Evolutionary conservation across 345 rosid genomes (phyloP), one percentile per base, ranked within the genome.

Genomic region (Hypericum perforatum): DNA sequence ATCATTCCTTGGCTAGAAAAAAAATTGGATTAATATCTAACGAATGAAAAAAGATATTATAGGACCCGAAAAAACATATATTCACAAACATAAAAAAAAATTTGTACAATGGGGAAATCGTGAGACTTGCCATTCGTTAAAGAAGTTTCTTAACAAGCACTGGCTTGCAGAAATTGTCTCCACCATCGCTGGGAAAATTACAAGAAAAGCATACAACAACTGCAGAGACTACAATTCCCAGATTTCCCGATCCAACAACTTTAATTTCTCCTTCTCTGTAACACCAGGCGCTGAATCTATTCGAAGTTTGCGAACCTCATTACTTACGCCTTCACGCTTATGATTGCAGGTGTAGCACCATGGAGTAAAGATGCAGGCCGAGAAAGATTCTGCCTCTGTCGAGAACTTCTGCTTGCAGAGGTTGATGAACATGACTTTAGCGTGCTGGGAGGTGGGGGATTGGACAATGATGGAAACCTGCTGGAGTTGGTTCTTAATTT

Each of bases 401-500:
- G 71, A 55, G 69, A 53, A 39, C 56, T 68, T 58, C 61, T 63
- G 58, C 16, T 51, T 9, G 15, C 66, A 12, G 82, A 54, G 61
- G 59, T 74, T 11, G 79, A 54, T 15, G 73, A 54, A 39, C 65
- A 76, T 61, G 90, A 54, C 8, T 67, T 47, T 6, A 66, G 43
- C 6, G 69, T 41, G 38, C 71, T 57, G 6, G 62, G 9, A 37
- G 76, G 45, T 12, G 58, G 29, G 43, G 82, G 55, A 57, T 61
- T 71, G 7, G 82, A 56, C 16, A 81, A 65, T 12, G 84, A 66
- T 6, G 62, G 22, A 13, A 74, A 78, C 61, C 84, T 78, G 61
- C 76, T 82, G 0, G 92, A 80, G 49, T 63, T 66, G 71, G 77
- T 83, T 69, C 94, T 85, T 59, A 76, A 46, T 58, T 85, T 92